Percentiles rank a stretch among this genome's conserved stretches.
These are phyloP conservation scores for Coniferiporia sulphurascens DNA, from an alignment of 1,284 basidiomycete genomes.

Conservation along the genomic window DNA sequence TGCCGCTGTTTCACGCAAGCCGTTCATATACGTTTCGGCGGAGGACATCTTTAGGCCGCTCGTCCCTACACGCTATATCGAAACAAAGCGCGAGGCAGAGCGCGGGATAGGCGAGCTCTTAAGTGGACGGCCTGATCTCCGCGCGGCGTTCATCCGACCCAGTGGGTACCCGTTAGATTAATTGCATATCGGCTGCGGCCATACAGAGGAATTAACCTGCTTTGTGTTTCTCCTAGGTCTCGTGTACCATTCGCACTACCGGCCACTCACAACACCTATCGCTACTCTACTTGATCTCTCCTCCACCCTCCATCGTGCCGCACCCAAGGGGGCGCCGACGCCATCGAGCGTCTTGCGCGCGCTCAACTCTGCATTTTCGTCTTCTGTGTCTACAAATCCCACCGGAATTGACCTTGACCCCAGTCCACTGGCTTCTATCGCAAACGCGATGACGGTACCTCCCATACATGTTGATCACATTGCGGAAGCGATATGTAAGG, in stretches of 20 bases:
- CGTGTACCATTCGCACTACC: constrained; percentile 92
- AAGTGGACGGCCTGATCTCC: constrained; percentile 37
- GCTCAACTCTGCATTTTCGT: constrained; percentile 12
- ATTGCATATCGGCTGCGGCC: constrained; percentile 19
- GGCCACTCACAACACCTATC: constrained; percentile 82
- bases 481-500: constrained; percentile 75
- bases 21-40: constrained; percentile 93
- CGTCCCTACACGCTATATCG: constrained; percentile 81
- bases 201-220: constrained; percentile 11
- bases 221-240: constrained; percentile 53
- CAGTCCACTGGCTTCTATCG: constrained; percentile 62
- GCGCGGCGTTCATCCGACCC: constrained; percentile 79
- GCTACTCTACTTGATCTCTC: constrained; percentile 84
- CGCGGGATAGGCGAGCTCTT: constrained; percentile 53
- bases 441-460: constrained; percentile 73
- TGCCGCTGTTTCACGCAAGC: constrained; percentile 34
- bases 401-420: constrained; percentile 26
- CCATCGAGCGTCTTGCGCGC: constrained; percentile 55
- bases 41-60: constrained; percentile 90
- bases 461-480: constrained; percentile 97
- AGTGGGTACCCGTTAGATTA: constrained; percentile 47
- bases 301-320: constrained; percentile 54
- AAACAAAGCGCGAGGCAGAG: constrained; percentile 90
- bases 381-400: constrained; percentile 20
- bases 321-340: constrained; percentile 56